Conservation (phyloP, 441 rosid species). For the Gossypium gossypioides region DNA sequence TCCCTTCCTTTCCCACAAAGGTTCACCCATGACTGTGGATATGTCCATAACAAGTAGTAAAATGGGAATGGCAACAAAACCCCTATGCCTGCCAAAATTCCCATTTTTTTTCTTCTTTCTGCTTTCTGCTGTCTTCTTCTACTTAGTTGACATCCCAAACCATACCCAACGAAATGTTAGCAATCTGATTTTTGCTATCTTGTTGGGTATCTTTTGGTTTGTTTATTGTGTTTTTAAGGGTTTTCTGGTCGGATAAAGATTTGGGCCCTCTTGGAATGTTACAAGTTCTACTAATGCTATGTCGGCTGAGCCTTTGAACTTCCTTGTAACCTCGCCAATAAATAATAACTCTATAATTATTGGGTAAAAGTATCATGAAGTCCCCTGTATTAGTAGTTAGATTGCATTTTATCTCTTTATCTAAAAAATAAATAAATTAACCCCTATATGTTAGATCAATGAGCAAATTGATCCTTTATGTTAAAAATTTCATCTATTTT, state of each 20-base stretch:
- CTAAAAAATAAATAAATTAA: no score
- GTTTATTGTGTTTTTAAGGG: not conserved
- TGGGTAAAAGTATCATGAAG: no score
- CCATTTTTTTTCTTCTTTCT: slow-evolving; percentile 29
- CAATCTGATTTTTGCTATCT: not conserved
- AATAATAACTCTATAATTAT: no score
- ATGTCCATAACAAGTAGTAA: slow-evolving; percentile 73
- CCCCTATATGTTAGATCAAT: no score
- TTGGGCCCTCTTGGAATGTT: not conserved
- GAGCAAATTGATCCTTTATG: no score
- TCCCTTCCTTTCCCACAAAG: slow-evolving; percentile 59
- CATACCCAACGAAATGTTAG: no score
- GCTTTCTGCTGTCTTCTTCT: not conserved
- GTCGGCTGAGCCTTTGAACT: not conserved
- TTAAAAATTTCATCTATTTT: no score
- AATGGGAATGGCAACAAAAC: slow-evolving; percentile 64
- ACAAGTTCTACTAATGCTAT: not conserved
- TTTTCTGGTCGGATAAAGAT: not conserved
- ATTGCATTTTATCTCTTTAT: fast-evolving
- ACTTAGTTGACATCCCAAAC: not conserved
- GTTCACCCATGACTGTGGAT: slow-evolving; percentile 73
- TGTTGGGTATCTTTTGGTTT: not conserved
- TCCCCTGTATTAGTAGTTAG: fast-evolving
- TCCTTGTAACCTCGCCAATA: no score
- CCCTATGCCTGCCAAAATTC: slow-evolving; percentile 51